phyloP scores from a whole-genome alignment of 1,284 basidiomycete genomes.

The Ceratobasidium sp. region DNA sequence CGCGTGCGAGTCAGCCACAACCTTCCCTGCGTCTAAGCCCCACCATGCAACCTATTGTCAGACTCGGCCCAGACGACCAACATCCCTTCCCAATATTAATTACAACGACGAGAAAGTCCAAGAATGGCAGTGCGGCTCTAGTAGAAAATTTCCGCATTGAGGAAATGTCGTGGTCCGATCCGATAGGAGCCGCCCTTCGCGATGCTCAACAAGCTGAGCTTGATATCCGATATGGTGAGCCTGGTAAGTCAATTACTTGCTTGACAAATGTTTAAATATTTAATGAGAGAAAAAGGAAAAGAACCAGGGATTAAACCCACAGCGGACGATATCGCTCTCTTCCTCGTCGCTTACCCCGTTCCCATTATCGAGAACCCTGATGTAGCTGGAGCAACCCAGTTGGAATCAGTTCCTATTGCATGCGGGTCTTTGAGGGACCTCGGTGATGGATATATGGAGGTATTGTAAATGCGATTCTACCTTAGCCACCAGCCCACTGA shows the following conservation, averaged over 20 bases:
- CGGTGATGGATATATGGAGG: slow-evolving; percentile 41
- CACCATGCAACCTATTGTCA: slow-evolving; percentile 39
- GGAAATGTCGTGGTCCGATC: slow-evolving; percentile 39
- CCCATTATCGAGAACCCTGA: background rate
- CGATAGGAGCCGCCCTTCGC: slow-evolving; percentile 22
- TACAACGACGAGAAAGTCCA: slow-evolving; percentile 15
- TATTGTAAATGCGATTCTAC: background rate
- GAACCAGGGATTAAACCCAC: slow-evolving; percentile 40
- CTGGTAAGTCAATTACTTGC: background rate
- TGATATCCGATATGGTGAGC: slow-evolving; percentile 15
- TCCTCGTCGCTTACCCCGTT: slow-evolving; percentile 31
- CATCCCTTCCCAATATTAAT: slow-evolving; percentile 33
- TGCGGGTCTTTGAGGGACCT: slow-evolving; percentile 23
- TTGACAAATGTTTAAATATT: background rate
- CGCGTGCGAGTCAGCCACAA: too few relatives aligned
- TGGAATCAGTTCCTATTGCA: slow-evolving; percentile 17
- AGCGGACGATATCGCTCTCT: slow-evolving; percentile 37
- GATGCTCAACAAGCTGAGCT: slow-evolving; percentile 38
- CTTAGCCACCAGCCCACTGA: background rate
- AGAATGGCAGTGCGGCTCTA: slow-evolving; percentile 5
- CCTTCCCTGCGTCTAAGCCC: background rate
- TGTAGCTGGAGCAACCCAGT: background rate
- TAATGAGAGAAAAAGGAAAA: background rate
- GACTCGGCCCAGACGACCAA: slow-evolving; percentile 33
- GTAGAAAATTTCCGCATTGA: slow-evolving; percentile 33